Evolutionary conservation across 2,329 filamentous ascomycete genomes (phyloP), one percentile per base, ranked within the genome.

Genomic region (Nothomitra cinnamomea): DNA sequence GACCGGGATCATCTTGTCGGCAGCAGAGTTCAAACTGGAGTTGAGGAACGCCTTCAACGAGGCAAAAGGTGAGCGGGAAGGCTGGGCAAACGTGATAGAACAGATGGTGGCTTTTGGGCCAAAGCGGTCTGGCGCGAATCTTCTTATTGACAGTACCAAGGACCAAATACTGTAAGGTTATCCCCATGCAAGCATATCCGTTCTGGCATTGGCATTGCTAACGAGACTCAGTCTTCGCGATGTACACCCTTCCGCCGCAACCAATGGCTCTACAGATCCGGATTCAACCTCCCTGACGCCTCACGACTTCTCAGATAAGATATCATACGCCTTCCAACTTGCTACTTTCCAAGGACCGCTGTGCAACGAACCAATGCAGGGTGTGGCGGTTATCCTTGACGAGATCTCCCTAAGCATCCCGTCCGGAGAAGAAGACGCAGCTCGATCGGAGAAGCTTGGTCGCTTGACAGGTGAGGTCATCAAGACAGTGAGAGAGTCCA

Each of bases 381-480:
- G 92, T 51, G 77, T 95, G 22, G 92, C 89, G 41, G 85, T 96
- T 49, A 85, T 94, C 65, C 73, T 98, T 50, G 89, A 98, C 66
- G 82, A 87, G 48, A 72, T 95, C 28, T 70, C 73, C 2, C 72
- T 94, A 35, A 70, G 74, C 53, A 71, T 78, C 3, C 68, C 73
- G 1, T 67, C 73, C 1, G 75, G 77, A 6, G 62, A 66, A 13
- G 64, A 72, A 47, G 68, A 72, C 47, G 62, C 75, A 15, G 76
- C 83, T 1, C 73, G 77, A 13, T 70, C 75, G 13, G 82, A 87
- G 60, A 79, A 77, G 52, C 72, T 88, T 15, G 85, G 85, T 61
- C 83, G 89, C 1, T 72, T 96, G 0, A 96, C 89, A 0, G 88
- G 92, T 57, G 92, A 96, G 69, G 80, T 94, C 45, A 95, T 98